These are phyloP conservation scores for Myxozyma nipponensis DNA, from an alignment of 805 yeast species.

Conservation along the genomic window DNA sequence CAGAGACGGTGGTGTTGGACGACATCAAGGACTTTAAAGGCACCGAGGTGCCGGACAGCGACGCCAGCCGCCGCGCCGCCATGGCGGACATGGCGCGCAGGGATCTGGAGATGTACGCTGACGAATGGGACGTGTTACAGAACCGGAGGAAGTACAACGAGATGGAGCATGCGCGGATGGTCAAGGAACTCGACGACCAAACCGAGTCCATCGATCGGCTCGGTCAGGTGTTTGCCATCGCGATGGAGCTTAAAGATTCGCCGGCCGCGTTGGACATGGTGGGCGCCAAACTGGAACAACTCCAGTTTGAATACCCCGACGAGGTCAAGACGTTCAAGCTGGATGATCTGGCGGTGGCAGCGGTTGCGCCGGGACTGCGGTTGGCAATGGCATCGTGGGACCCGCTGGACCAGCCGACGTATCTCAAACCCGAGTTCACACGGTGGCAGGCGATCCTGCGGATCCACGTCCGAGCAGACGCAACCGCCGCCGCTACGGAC, in stretches of 20 bases:
- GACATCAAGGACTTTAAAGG: constrained; percentile 15
- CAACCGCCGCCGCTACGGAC: neutral
- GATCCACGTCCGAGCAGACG: neutral
- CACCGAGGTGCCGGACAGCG: neutral
- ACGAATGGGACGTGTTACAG: constrained; percentile 28
- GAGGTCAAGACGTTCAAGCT: constrained; percentile 24
- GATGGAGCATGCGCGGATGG: constrained; percentile 13
- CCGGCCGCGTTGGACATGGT: constrained; percentile 34
- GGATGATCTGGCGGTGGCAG: constrained; percentile 33
- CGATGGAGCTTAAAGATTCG: constrained; percentile 1
- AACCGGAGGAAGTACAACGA: constrained; percentile 14
- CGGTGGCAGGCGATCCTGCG: constrained; percentile 33
- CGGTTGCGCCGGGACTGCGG: constrained; percentile 23
- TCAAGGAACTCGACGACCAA: constrained; percentile 15
- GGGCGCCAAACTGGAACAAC: constrained; percentile 33
- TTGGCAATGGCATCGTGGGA: constrained; percentile 39
- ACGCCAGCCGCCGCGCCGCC: constrained; percentile 7
- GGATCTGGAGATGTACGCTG: constrained; percentile 24
- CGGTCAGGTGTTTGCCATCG: constrained; percentile 7
- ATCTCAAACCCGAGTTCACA: constrained; percentile 35
- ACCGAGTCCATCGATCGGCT: constrained; percentile 19
- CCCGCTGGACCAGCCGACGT: constrained; percentile 37
- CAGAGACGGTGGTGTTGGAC: constrained; percentile 21
- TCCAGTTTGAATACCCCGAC: constrained; percentile 26
- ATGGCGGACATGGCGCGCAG: constrained; percentile 24